A percentile compares a stretch with the other conserved stretches of the same genome.
phyloP scores from a whole-genome alignment of 495 filamentous ascomycete genomes.

The Wilcoxina mikolae region DNA sequence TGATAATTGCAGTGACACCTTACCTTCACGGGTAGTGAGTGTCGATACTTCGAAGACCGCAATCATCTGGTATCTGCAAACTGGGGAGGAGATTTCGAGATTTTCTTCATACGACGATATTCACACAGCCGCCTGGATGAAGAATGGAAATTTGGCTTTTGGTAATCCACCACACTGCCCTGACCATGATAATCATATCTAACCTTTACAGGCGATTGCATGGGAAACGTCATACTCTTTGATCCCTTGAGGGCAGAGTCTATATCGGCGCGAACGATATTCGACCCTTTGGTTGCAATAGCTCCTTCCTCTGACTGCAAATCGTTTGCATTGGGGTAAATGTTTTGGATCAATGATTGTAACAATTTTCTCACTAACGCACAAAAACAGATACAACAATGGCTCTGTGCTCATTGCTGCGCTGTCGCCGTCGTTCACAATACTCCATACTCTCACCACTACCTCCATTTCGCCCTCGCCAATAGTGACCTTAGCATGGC shows the following conservation, averaged over 20 bases:
- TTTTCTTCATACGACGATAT: slow-evolving; percentile 84
- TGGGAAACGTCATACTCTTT: slow-evolving; percentile 83
- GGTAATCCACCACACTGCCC: too few species aligned
- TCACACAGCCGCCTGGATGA: slow-evolving; percentile 82
- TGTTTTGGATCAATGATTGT: slow-evolving; percentile 6
- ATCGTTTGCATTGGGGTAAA: slow-evolving; percentile 91
- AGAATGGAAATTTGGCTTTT: slow-evolving; percentile 92
- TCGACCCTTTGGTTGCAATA: slow-evolving; percentile 81
- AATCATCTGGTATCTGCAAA: slow-evolving; percentile 93
- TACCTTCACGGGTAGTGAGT: slow-evolving; percentile 72
- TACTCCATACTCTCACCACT: slow-evolving; percentile 82
- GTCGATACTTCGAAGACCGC: slow-evolving; percentile 84
- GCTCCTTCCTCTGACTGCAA: slow-evolving; percentile 85
- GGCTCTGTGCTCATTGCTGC: slow-evolving; percentile 83
- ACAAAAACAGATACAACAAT: slow-evolving; percentile 61
- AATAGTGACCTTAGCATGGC: slow-evolving; percentile 85
- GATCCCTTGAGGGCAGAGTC: slow-evolving; percentile 88
- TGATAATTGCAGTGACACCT: slow-evolving; percentile 83
- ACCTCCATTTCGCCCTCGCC: slow-evolving; percentile 63
- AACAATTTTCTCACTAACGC: slow-evolving; percentile 1
- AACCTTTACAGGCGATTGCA: slow-evolving; percentile 14
- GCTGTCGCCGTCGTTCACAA: slow-evolving; percentile 82
- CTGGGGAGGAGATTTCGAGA: slow-evolving; percentile 73
- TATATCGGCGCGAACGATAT: slow-evolving; percentile 81
- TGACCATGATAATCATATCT: too few species aligned